Base-by-base conservation (phyloP, 164 flowering plant genomes). In the Vitis cinerea region DNA sequence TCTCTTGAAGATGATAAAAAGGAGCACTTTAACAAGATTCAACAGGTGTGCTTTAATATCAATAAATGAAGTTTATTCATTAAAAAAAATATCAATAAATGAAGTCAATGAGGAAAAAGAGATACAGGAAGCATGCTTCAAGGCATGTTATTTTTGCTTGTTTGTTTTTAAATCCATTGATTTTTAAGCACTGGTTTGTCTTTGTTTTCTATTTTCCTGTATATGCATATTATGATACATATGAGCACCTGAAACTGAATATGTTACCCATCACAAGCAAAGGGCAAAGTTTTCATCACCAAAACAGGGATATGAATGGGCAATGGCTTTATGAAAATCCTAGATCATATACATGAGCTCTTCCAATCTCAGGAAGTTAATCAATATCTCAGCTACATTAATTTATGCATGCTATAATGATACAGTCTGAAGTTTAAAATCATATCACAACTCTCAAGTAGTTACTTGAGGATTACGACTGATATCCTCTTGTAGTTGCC, bases 1-100 rank as follows among this genome's bases (percentile, higher is more conserved):
- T 78, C 98, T 61, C 94, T 96, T 67, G 97, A 92, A 71, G 99
- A 89, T 81, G 93, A 83, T 64, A 77, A 89, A 73, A 87, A 91
- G 77, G 94, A 89, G 1, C 65, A 87, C 3, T 96, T 93, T 69
- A 96, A 96, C 83, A 84, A 87, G 77, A 87, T 92, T 80, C 78
- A 93, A 67, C 97, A 96, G 97, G 99, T 91, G n/a, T 50, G 68
- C 52, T 74, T 19, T 66, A 31, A 63, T 51, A 49, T 63, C 11
- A 50, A 50, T 49, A 11, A 50, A 50, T 47, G 7, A 19, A 19
- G 15, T 49, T 23, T 23, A 23, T 23, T 23, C 27, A 23, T 23
- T 23, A 23, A 23, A 23, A 23, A 23, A 23, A 31, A 63, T 51
- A 49, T 63, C 11, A 50, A 50, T 49, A 11, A 50, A 50, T 62